Evolutionary conservation across 176 grass and related monocot species (phyloP), one percentile per base, ranked within the genome.

Genomic region (Aegilops umbellulata): DNA sequence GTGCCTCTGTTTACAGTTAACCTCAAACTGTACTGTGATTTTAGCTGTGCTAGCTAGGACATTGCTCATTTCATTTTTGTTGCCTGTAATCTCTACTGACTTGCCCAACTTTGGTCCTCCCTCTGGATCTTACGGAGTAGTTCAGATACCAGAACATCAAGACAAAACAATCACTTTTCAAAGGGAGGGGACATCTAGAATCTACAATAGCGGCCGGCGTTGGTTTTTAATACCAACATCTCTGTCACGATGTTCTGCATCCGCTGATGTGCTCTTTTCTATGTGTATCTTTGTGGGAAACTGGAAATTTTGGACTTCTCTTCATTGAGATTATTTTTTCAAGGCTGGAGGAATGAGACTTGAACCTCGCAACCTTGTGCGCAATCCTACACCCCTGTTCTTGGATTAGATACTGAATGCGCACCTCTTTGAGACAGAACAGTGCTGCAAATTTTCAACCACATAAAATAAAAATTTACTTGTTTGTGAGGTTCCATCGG

Each of bases 231-330:
- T 68, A 60, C 20, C 36, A 44, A 13, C 60, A 69, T 82, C 35
- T 35, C 75, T 76, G 22, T 62, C 26, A 60, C 5, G 12, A 36
- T 44, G 35, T 60, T 76, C 69, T 61, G 46, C 46, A 67, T 76
- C 77, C 60, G 36, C 26, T 25, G 10, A 60, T 69, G 9, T 10
- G 1, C 74, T 24, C 6, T 62, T 82, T 77, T 70, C 69, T 17
- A 16, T 69, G 38, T 35, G 8, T 79, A 47, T 47, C 44, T 57
- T 42, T 57, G 8, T 10, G 9, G 15, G 42, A 19, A 25, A 17
- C 39, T 42, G 47, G 46, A 68, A 75, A 75, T 16, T 22, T 20
- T 41, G 42, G 76, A 76, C 63, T 90, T 70, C 8, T 85, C 83
- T 64, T 64, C 11, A 51, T 69, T 78, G 26, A 58, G 3, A 29